phyloP scores from a whole-genome alignment of 768 basidiomycete genomes.

The Lanmaoa rubissima region DNA sequence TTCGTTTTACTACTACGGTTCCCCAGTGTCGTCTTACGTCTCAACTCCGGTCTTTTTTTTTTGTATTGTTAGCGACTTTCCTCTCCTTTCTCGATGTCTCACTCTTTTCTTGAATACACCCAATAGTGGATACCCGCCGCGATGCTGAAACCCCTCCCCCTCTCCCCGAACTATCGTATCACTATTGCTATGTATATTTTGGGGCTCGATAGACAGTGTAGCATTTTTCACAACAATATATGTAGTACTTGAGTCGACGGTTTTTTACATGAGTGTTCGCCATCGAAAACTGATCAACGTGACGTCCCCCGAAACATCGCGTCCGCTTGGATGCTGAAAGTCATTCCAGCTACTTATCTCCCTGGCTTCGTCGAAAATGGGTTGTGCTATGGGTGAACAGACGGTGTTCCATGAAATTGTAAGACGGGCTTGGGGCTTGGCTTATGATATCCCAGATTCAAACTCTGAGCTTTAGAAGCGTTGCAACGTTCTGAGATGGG shows the following conservation, averaged over 20 bases:
- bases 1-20: neutral
- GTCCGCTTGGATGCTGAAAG: neutral
- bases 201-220: slow-evolving; percentile 28
- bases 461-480: too few species aligned
- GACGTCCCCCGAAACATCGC: neutral
- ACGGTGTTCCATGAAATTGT: too few species aligned
- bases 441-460: too few species aligned
- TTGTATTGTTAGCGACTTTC: slow-evolving; percentile 30
- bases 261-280: neutral
- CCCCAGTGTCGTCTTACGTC: neutral
- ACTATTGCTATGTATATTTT: slow-evolving; percentile 24
- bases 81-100: neutral
- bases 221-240: slow-evolving; percentile 2
- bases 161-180: slow-evolving; percentile 11
- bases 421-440: too few species aligned
- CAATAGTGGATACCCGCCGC: slow-evolving; percentile 18
- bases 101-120: neutral
- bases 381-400: too few species aligned
- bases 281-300: neutral
- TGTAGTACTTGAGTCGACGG: neutral
- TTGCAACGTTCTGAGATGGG: too few species aligned
- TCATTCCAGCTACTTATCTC: too few species aligned
- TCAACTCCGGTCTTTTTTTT: slow-evolving; percentile 3
- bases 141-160: neutral
- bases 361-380: too few species aligned